Percentiles rank a stretch among this genome's conserved stretches.
phyloP scores from a whole-genome alignment of 2,329 filamentous ascomycete genomes.

The Colletotrichum musae region DNA sequence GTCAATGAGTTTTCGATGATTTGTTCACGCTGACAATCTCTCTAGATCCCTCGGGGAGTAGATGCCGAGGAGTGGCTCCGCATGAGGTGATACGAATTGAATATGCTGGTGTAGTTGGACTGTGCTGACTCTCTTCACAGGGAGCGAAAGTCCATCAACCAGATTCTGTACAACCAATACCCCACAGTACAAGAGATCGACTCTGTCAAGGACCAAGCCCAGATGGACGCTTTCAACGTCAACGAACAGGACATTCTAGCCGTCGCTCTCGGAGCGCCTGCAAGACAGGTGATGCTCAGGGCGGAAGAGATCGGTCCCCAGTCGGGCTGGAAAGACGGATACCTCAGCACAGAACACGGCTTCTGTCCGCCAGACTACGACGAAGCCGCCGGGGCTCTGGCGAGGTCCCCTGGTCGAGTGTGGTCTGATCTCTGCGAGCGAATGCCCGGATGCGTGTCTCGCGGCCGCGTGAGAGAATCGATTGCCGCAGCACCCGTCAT shows the following conservation, averaged over 20 bases:
- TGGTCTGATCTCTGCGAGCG: constrained; percentile 69
- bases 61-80: constrained; percentile 62
- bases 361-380: constrained; percentile 67
- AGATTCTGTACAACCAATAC: constrained; percentile 61
- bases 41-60: constrained; percentile 60
- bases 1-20: not conserved
- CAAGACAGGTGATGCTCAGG: constrained; percentile 66
- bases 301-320: constrained; percentile 65
- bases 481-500: constrained; percentile 63
- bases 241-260: constrained; percentile 65
- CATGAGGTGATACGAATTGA: constrained; percentile 50
- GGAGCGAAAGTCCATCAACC: constrained; percentile 63
- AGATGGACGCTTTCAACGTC: constrained; percentile 63
- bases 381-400: constrained; percentile 61
- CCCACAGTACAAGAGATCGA: constrained; percentile 58
- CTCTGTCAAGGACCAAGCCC: constrained; percentile 51
- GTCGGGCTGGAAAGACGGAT: constrained; percentile 68
- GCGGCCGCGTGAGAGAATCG: constrained; percentile 64
- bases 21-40: constrained; percentile 10
- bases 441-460: constrained; percentile 66
- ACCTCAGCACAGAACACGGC: constrained; percentile 65
- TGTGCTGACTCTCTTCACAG: constrained; percentile 43
- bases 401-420: constrained; percentile 63
- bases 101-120: not conserved
- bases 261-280: constrained; percentile 67